phyloP scores from a whole-genome alignment of 768 basidiomycete species.

The Tulasnella sp. region DNA sequence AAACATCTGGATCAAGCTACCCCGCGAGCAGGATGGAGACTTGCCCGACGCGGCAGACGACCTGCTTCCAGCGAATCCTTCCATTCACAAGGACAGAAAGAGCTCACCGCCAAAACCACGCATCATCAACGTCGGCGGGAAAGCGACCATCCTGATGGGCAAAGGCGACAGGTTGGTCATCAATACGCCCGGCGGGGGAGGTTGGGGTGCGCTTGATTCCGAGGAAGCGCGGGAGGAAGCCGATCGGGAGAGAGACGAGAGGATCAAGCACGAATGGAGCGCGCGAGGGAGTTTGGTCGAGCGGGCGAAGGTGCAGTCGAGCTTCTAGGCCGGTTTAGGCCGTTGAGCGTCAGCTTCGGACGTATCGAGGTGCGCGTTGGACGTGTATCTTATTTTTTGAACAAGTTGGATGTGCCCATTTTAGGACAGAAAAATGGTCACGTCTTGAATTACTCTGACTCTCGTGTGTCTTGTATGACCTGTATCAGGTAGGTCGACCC shows the following conservation, averaged over 20 bases:
- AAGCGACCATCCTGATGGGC: conserved; percentile 82
- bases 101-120: conserved; percentile 39
- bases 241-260: conserved; percentile 23
- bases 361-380: not conserved
- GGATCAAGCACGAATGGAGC: conserved; percentile 21
- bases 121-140: conserved; percentile 83
- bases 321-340: not conserved
- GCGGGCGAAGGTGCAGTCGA: conserved; percentile 12
- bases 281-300: conserved; percentile 24
- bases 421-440: not conserved
- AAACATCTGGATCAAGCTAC: conserved; percentile 72
- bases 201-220: conserved; percentile 56
- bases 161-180: conserved; percentile 77
- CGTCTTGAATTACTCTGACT: not conserved
- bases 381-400: not conserved
- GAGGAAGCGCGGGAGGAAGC: conserved; percentile 32
- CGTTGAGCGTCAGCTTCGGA: not conserved
- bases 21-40: conserved; percentile 49
- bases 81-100: conserved; percentile 10
- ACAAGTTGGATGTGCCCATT: not conserved
- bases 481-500: not conserved
- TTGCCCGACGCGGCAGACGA: conserved; percentile 42
- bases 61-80: conserved; percentile 18
- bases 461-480: not conserved
- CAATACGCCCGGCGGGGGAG: conserved; percentile 89